Evolutionary conservation across 2,329 filamentous ascomycete species (phyloP), one percentile per base, ranked within the genome.

Genomic region (Fusarium sp.): DNA sequence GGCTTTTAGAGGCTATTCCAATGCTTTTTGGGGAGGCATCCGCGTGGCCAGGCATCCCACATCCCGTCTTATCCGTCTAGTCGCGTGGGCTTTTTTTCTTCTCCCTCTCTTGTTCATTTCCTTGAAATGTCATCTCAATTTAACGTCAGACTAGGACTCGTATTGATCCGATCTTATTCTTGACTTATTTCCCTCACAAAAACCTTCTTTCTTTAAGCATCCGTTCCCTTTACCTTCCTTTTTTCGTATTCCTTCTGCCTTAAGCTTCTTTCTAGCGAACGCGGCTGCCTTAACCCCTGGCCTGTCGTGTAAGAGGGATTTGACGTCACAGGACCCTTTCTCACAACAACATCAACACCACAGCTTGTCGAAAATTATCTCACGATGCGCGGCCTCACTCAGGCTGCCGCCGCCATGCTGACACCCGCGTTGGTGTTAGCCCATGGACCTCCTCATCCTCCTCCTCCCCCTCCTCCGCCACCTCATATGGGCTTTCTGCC

Each of bases 371-470:
- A 63, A 30, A 18, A 44, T 20, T 27, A 61, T 64, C 58, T 62
- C 59, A 70, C 53, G 32, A 78, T 78, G 76, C 75, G 75, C 63
- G 71, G 76, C 73, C 67, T 77, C 46, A 57, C 59, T 58, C 67
- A 75, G 75, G 74, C 76, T 73, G 74, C 74, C 27, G 74, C 68
- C 45, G 57, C 74, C 27, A 44, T 77, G 72, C 70, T 77, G 60
- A 70, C 67, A 57, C 73, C 71, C 24, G 69, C 68, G 53, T 52
- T 75, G 70, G 71, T 60, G 63, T 38, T 70, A 54, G 67, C 67
- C 40, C 67, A 70, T 70, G 67, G 67, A n/a, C 67, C 62, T 70
- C 67, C 56, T 29, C 66, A 24, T 46, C 66, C 48, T 51, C 66
- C 65, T 15, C 62, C 61, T 7, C 64, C 62, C 1, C 63, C 65